Evolutionary conservation across 371 early-diverging fungal species (phyloP).

Genomic region (Quaeritorhiza haematococci): DNA sequence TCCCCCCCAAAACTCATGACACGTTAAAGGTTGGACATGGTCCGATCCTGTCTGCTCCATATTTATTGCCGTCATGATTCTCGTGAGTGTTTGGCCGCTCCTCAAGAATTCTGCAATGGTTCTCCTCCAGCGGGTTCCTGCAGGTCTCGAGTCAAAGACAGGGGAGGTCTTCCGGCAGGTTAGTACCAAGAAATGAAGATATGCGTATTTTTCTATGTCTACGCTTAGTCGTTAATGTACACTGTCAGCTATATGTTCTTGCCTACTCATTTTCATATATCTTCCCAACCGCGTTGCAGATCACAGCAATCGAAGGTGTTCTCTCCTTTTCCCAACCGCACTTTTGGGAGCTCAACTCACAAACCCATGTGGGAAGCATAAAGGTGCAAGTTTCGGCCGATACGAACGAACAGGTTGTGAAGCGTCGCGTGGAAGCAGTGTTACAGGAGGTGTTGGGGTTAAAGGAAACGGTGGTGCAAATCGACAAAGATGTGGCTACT

Average conservation of each 20-base stretch:
- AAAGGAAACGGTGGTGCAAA: conserved; percentile 29
- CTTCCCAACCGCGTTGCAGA: conserved; percentile 7
- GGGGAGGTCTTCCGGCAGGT: conserved; percentile 22
- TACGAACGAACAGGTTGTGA: conserved; percentile 20
- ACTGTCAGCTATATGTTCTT: no score
- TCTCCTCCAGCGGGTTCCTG: conserved; percentile 35
- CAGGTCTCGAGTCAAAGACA: conserved; percentile 9
- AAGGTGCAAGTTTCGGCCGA: conserved; percentile 23
- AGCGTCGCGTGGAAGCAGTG: conserved; percentile 20
- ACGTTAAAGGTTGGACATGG: conserved; percentile 74
- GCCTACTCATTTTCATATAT: no score
- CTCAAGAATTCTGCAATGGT: conserved; percentile 59
- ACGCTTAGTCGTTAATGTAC: background rate
- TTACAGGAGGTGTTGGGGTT: conserved; percentile 28
- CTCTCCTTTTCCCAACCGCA: conserved; percentile 30
- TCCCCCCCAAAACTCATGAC: background rate
- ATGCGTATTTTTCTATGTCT: background rate
- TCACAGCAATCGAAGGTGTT: conserved; percentile 29
- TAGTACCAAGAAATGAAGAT: no score
- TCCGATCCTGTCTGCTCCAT: conserved; percentile 94
- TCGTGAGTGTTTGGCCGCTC: conserved; percentile 79
- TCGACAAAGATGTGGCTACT: no score
- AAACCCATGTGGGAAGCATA: conserved; percentile 30
- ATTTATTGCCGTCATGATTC: conserved; percentile 82
- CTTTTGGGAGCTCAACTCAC: conserved; percentile 38